phyloP scores from a whole-genome alignment of 169 alveolate species.

The Plasmodium knowlesi region DNA sequence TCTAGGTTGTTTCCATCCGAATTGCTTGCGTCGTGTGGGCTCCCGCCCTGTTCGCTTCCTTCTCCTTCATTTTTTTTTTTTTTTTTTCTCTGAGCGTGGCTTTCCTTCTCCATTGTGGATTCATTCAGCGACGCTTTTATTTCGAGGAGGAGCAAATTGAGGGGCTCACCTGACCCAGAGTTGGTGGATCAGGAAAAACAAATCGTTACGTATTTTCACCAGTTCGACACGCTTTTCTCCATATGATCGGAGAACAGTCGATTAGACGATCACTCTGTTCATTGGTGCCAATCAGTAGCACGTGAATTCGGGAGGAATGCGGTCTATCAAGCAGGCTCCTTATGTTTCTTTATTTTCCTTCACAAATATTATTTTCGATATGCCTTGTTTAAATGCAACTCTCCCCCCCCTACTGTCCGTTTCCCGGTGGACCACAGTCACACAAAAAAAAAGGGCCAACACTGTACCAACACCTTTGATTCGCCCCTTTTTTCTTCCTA shows the following conservation, averaged over 20 bases:
- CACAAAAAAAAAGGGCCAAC: neutral
- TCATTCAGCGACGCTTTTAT: neutral
- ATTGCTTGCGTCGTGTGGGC: neutral
- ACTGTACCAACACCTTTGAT: neutral
- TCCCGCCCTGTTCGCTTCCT: neutral
- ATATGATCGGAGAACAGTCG: neutral
- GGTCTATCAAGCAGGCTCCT: neutral
- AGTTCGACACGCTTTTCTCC: too few species aligned
- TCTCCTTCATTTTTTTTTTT: neutral
- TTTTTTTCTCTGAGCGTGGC: neutral
- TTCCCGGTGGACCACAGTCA: neutral
- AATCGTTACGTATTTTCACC: too few species aligned
- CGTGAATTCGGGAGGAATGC: neutral
- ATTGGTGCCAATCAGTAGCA: too few species aligned
- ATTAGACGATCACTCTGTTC: neutral
- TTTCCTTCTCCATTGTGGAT: neutral
- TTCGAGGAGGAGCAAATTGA: neutral
- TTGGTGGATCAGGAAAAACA: too few species aligned
- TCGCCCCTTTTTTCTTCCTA: neutral
- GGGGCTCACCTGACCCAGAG: too few species aligned
- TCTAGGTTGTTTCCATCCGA: neutral
- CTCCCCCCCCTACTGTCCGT: neutral
- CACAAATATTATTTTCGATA: neutral
- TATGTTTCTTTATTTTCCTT: neutral
- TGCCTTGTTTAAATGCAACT: neutral